phyloP scores from a whole-genome alignment of 2,329 filamentous ascomycete species.

The Epichloe elymi region DNA sequence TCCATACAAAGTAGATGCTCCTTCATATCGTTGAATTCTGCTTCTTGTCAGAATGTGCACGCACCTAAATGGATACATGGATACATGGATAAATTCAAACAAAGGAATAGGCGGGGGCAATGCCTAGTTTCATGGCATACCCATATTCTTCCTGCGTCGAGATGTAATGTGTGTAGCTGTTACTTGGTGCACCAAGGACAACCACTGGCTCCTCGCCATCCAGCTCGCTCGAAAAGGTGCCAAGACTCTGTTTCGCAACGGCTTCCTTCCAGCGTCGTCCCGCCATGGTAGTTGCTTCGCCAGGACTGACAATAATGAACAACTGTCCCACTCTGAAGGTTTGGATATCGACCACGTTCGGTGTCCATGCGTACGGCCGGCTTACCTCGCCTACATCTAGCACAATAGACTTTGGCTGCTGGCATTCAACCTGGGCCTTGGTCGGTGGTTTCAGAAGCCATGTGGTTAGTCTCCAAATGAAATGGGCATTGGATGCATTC shows the following conservation, averaged over 20 bases:
- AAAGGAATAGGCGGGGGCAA: background rate
- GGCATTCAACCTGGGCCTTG: constrained; percentile 57
- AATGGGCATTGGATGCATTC: constrained; percentile 54
- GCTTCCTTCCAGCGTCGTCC: constrained; percentile 74
- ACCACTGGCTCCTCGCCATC: constrained; percentile 45
- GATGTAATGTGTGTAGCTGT: constrained; percentile 75
- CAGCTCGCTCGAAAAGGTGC: constrained; percentile 27
- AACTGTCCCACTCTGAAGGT: constrained; percentile 71
- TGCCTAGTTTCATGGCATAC: constrained; percentile 9
- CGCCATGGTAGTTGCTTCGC: constrained; percentile 85
- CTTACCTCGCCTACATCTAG: constrained; percentile 72
- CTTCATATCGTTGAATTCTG: constrained; percentile 74
- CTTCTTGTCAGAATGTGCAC: constrained; percentile 8
- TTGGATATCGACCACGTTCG: constrained; percentile 83
- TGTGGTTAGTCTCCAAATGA: constrained; percentile 65
- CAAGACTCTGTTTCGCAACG: constrained; percentile 37
- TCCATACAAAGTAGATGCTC: constrained; percentile 77
- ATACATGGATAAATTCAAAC: background rate
- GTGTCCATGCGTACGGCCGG: constrained; percentile 69
- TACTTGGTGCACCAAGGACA: constrained; percentile 74
- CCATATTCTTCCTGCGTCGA: constrained; percentile 53
- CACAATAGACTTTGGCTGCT: constrained; percentile 69
- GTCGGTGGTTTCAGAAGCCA: constrained; percentile 57
- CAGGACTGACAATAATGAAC: constrained; percentile 71
- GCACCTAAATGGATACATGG: background rate